Conservation (phyloP, 805 yeast genomes). For the Candida boleticola region DNA sequence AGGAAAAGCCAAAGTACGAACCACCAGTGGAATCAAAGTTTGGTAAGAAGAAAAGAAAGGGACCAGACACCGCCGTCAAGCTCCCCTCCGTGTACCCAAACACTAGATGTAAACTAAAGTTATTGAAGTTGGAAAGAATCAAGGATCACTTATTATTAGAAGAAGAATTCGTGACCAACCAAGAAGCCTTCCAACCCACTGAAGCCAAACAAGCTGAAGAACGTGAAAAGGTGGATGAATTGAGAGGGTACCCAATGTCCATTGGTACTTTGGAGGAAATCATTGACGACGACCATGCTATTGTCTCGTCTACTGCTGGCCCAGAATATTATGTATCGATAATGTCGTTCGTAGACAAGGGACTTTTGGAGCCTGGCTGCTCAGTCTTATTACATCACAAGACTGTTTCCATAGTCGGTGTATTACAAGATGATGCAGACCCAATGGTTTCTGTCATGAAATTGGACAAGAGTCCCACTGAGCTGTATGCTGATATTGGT, state of each 20-base stretch:
- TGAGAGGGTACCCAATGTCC: slow-evolving; percentile 95
- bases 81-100: slow-evolving; percentile 88
- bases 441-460: slow-evolving; percentile 98
- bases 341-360: slow-evolving; percentile 95
- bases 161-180: slow-evolving; percentile 93
- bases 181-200: slow-evolving; percentile 91
- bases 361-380: slow-evolving; percentile 93
- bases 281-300: slow-evolving; percentile 98
- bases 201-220: slow-evolving; percentile 97
- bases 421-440: slow-evolving; percentile 95
- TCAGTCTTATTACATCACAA: slow-evolving; percentile 93
- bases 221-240: slow-evolving; percentile 89
- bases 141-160: slow-evolving; percentile 93
- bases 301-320: slow-evolving; percentile 92
- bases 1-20: slow-evolving; percentile 94
- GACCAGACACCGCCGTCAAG: slow-evolving; percentile 81
- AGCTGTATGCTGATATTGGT: slow-evolving; percentile 95
- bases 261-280: slow-evolving; percentile 96
- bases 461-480: slow-evolving; percentile 95
- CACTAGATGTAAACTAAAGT: slow-evolving; percentile 88
- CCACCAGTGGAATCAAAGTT: slow-evolving; percentile 96
- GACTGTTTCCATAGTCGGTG: slow-evolving; percentile 95
- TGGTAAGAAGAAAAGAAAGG: slow-evolving; percentile 91
- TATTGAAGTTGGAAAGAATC: slow-evolving; percentile 90
- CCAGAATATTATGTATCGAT: slow-evolving; percentile 97